These are phyloP conservation scores for Pluteus cervinus DNA, from an alignment of 768 basidiomycete genomes.

Conservation along the genomic window DNA sequence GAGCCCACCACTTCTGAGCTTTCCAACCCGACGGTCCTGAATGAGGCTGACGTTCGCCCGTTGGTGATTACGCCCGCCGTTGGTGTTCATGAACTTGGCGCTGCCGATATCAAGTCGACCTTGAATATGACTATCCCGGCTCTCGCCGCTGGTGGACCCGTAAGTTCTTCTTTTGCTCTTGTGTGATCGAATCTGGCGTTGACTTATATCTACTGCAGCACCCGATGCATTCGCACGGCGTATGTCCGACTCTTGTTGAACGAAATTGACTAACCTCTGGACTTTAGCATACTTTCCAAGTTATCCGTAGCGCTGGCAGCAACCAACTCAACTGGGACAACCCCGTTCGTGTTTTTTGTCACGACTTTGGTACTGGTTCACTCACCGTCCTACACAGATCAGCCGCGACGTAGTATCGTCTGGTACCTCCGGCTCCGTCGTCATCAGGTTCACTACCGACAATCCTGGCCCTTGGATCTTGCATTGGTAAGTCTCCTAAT, in stretches of 20 bases:
- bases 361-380: too few species aligned
- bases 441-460: conserved; percentile 55
- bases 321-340: conserved; percentile 37
- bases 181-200: conserved; percentile 1
- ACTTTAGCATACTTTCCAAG: conserved; percentile 30
- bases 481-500: conserved; percentile 19
- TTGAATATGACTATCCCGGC: conserved; percentile 35
- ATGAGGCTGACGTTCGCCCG: conserved; percentile 28
- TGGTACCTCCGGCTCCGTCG: conserved; percentile 26
- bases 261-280: conserved; percentile 4
- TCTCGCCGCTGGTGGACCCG: conserved; percentile 20
- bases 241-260: conserved; percentile 16
- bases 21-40: conserved; percentile 14
- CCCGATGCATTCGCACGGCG: conserved; percentile 43
- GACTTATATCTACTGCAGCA: conserved; percentile 18
- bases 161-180: conserved; percentile 5
- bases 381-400: too few species aligned
- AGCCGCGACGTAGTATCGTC: conserved; percentile 31
- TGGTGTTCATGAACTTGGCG: conserved; percentile 29
- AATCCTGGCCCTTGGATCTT: conserved; percentile 54
- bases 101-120: conserved; percentile 35
- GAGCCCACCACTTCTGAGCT: conserved; percentile 31
- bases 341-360: conserved; percentile 28
- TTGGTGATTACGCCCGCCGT: conserved; percentile 28
- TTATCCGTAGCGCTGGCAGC: conserved; percentile 36